Percentiles rank a stretch among this genome's conserved stretches.
Evolutionary conservation across 2,329 filamentous ascomycete genomes (phyloP).

Genomic region (Teratosphaeria nubilosa): DNA sequence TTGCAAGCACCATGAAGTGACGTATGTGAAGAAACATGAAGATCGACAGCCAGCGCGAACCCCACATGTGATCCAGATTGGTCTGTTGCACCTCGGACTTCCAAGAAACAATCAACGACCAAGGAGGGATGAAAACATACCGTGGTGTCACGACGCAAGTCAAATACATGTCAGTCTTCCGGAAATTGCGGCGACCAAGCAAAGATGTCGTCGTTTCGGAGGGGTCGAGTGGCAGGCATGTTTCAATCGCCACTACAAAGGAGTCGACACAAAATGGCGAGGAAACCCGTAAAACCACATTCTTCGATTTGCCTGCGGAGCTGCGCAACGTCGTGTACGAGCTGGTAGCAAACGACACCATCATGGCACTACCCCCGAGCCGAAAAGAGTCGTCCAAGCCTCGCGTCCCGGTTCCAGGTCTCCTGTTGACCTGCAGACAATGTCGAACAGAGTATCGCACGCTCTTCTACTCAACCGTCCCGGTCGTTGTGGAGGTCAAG

Average conservation of each 20-base stretch:
- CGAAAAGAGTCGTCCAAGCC: not conserved
- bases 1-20: not conserved
- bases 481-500: constrained; percentile 9
- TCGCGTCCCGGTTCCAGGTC: constrained; percentile 8
- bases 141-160: not conserved
- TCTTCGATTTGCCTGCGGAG: constrained; percentile 23
- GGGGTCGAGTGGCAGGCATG: not conserved
- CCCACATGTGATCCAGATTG: not conserved
- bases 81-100: not conserved
- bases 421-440: constrained; percentile 17
- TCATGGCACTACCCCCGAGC: constrained; percentile 9
- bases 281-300: constrained; percentile 6
- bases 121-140: not conserved
- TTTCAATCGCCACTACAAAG: not conserved
- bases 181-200: constrained; percentile 12
- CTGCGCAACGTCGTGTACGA: constrained; percentile 22
- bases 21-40: not conserved
- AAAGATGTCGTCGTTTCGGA: constrained; percentile 5
- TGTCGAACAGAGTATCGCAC: constrained; percentile 17
- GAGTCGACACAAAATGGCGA: not conserved
- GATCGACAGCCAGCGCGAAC: not conserved
- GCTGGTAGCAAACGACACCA: constrained; percentile 7
- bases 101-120: not conserved
- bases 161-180: constrained; percentile 6
- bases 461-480: constrained; percentile 16